Evolutionary conservation across 169 alveolate genomes (phyloP).

Genomic region (Miamiensis avidus): DNA sequence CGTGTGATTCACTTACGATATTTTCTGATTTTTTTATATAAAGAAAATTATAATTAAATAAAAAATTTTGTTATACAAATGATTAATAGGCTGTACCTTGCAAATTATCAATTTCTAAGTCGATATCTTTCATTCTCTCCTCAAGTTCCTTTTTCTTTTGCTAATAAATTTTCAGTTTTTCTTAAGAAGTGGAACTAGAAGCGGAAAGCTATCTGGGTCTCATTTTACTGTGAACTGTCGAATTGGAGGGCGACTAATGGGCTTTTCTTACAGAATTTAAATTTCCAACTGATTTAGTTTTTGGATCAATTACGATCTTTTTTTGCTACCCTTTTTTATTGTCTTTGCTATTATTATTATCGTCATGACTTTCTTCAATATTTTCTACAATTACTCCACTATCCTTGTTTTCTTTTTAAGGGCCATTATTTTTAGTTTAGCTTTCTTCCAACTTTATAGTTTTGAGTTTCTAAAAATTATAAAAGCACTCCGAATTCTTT

Average conservation of each 20-base stretch:
- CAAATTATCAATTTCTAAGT: background rate
- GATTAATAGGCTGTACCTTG: background rate
- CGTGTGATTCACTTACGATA: background rate
- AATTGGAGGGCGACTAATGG: background rate
- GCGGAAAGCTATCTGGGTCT: background rate
- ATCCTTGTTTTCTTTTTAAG: background rate
- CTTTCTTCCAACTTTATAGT: background rate
- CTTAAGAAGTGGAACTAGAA: background rate
- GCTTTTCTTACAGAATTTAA: background rate
- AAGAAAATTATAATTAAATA: too few relatives aligned
- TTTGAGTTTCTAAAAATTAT: too few relatives aligned
- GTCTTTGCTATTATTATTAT: background rate
- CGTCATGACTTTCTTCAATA: too few relatives aligned
- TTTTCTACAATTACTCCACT: background rate
- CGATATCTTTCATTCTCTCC: background rate
- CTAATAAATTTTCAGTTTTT: background rate
- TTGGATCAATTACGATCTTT: background rate
- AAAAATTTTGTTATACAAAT: too few relatives aligned
- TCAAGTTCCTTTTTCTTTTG: background rate
- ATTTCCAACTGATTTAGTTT: background rate
- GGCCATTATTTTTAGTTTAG: too few relatives aligned
- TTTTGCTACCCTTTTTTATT: background rate
- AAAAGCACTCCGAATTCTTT: too few relatives aligned
- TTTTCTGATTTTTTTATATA: too few relatives aligned
- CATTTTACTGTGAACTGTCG: background rate